A percentile compares a stretch with the other conserved stretches of the same genome.
phyloP scores from a whole-genome alignment of 306 rosid species.

The Psophocarpus tetragonolobus region DNA sequence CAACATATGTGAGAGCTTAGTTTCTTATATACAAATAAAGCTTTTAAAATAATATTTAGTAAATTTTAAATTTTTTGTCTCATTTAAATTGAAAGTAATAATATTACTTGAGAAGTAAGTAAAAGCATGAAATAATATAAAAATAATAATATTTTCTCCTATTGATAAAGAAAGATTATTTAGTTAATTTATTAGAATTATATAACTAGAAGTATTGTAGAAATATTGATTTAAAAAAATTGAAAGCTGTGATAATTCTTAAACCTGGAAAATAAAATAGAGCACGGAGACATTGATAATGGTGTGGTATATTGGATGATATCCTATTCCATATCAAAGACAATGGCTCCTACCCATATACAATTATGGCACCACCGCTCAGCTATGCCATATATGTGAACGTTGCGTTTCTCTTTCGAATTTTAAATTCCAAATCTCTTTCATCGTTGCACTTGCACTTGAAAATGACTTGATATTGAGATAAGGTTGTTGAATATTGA shows the following conservation, averaged over 20 bases:
- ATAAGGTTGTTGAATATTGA: conserved; percentile 42
- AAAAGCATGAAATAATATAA: neutral
- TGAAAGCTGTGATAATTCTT: neutral
- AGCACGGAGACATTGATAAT: neutral
- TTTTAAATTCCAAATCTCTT: conserved; percentile 38
- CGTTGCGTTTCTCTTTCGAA: conserved; percentile 50
- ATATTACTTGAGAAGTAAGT: neutral
- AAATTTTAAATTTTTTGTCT: no score
- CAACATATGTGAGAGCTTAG: neutral
- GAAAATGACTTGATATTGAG: conserved; percentile 44
- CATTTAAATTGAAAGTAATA: neutral
- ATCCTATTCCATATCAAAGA: neutral
- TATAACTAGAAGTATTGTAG: neutral
- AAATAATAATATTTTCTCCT: neutral
- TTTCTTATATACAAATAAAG: neutral
- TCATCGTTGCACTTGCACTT: conserved; percentile 35
- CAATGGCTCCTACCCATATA: conserved; percentile 14
- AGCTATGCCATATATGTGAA: conserved; percentile 25
- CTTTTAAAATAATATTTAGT: no score
- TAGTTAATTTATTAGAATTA: neutral
- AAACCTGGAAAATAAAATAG: neutral
- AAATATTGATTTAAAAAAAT: neutral
- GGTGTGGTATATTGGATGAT: neutral
- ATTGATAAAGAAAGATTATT: neutral
- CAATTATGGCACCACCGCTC: conserved; percentile 36